phyloP scores from a whole-genome alignment of 345 rosid genomes.

The Salix caprea region DNA sequence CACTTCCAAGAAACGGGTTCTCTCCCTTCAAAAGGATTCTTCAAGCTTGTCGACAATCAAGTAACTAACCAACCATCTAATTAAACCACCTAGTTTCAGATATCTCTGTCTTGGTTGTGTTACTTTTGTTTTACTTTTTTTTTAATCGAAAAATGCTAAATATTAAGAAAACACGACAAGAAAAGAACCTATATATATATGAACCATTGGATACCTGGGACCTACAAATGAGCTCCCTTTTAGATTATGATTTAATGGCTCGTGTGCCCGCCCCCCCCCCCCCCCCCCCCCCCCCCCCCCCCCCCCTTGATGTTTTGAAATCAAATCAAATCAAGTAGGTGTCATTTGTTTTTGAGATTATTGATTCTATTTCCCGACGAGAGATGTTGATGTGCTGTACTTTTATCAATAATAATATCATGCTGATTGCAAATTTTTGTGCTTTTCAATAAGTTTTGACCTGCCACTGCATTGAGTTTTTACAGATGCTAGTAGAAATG shows the following conservation, averaged over 20 bases:
- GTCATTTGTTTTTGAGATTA: neutral
- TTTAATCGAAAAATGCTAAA: no score
- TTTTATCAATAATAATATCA: neutral
- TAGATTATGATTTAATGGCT: no score
- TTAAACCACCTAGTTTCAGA: no score
- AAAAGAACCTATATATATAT: no score
- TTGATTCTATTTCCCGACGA: neutral
- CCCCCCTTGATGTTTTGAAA: no score
- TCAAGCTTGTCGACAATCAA: slow-evolving; percentile 49
- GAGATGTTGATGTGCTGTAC: neutral
- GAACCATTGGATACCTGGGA: no score
- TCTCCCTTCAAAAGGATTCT: slow-evolving; percentile 45
- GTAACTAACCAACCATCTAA: slow-evolving; percentile 14
- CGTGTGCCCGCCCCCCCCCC: no score
- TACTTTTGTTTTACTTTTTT: no score
- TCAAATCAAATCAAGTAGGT: neutral
- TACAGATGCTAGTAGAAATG: slow-evolving; percentile 39
- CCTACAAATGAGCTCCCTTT: no score
- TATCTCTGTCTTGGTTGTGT: no score
- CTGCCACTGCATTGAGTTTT: neutral
- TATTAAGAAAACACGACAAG: no score
- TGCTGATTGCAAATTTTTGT: neutral
- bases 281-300: no score
- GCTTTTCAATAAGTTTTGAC: slow-evolving; percentile 6
- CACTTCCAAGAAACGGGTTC: slow-evolving; percentile 29